Base-by-base conservation (phyloP, 257 asterid genomes). In the Salvia rosmarinus region DNA sequence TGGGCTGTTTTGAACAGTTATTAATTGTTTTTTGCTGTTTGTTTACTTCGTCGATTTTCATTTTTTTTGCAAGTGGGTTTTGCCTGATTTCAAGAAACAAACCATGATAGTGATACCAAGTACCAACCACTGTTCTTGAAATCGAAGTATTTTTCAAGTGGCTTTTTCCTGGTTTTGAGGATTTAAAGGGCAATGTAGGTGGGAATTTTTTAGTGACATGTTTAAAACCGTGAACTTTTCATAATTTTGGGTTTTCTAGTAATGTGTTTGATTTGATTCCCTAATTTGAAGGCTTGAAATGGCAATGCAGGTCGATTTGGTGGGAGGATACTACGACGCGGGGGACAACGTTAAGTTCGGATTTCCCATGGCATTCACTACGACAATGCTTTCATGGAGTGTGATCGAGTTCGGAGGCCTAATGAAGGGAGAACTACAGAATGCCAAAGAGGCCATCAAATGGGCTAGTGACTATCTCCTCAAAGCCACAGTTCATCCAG, bases 311-410 rank as follows among this genome's bases (percentile, higher is more conserved):
- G 99, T 95, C 30, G 99, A 95, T 90, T 87, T 95, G 82, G 97
- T 95, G 14, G 99, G 98, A 76, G 99, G 99, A 16, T 95, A 95
- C 79, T 91, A 91, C 46, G 99, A 95, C 51, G 99, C 99, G 43
- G 99, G 99, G 63, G 99, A 95, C 83, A 95, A 91, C 14, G 98
- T 95, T 39, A 95, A 95, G 87, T 95, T 95, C 49, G 99, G 99
- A 0, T 89, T 89, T 55, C 99, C 99, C 37, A 89, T 95, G 99
- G 99, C 99, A 0, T 95, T 95, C 89, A 95, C 99, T 10, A 88
- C 99, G 52, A 91, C 99, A 16, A 95, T 95, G 98, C 97, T 95
- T 4, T 91, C 99, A 19, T 91, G 99, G 99, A 89, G 98, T 73
- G 98, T 95, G 62, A 80, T 95, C 28, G 99, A 95, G 75, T 95